phyloP scores from a whole-genome alignment of 768 basidiomycete genomes.

The Leucosporidium scottii region DNA sequence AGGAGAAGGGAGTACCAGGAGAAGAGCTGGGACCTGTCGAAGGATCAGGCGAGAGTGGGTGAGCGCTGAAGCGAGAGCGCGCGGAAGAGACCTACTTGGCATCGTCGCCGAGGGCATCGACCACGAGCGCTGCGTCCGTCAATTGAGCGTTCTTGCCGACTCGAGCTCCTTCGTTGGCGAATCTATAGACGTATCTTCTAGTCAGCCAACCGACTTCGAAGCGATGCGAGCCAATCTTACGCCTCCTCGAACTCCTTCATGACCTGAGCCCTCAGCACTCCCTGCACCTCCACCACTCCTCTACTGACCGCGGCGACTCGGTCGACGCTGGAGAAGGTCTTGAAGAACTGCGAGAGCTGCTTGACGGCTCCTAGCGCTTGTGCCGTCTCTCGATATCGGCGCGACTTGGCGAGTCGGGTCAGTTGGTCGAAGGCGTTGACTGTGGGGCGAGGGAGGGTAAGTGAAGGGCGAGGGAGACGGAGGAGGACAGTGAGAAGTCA shows the following conservation, averaged over 20 bases:
- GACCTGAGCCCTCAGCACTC: slow-evolving; percentile 67
- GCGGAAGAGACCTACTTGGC: slow-evolving; percentile 50
- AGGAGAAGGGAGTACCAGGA: slow-evolving; percentile 84
- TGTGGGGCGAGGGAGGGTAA: background rate
- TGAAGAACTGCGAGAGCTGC: slow-evolving; percentile 73
- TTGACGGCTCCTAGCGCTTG: slow-evolving; percentile 86
- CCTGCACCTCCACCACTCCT: slow-evolving; percentile 72
- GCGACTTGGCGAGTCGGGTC: slow-evolving; percentile 29
- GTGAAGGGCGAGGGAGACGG: background rate
- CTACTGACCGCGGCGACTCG: slow-evolving; percentile 70
- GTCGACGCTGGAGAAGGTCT: slow-evolving; percentile 66
- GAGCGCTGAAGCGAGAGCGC: background rate
- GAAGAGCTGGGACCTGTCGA: slow-evolving; percentile 55
- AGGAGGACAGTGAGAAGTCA: slow-evolving; percentile 29
- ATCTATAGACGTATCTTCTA: background rate
- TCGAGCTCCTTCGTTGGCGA: slow-evolving; percentile 21
- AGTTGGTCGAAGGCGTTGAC: slow-evolving; percentile 37
- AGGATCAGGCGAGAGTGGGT: background rate
- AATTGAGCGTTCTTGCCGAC: slow-evolving; percentile 38
- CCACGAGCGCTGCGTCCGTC: slow-evolving; percentile 73
- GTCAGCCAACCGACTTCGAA: background rate
- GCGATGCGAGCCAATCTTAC: slow-evolving; percentile 15
- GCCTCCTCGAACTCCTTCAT: slow-evolving; percentile 74
- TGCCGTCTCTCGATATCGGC: slow-evolving; percentile 65
- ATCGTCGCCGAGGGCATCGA: slow-evolving; percentile 80